Conservation (phyloP, 441 rosid genomes). For the Codiaeum variegatum region DNA sequence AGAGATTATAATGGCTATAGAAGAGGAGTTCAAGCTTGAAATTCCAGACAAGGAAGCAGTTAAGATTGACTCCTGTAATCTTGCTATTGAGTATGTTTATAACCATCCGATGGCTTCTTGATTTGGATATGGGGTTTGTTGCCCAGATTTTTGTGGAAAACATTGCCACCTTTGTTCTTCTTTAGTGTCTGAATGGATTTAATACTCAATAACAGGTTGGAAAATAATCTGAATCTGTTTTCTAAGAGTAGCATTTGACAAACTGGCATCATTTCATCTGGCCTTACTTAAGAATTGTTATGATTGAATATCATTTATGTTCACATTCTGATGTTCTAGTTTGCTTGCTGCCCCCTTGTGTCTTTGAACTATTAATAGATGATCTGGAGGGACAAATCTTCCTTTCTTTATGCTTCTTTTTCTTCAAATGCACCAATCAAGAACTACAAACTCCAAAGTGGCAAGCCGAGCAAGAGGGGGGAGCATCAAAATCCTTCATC, state of each 20-base stretch:
- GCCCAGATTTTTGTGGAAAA: constrained; percentile 19
- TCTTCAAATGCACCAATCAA: background rate
- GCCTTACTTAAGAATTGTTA: constrained; percentile 10
- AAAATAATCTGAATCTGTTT: constrained; percentile 37
- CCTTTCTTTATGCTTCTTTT: background rate
- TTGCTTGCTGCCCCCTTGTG: background rate
- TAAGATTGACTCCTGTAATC: constrained; percentile 71
- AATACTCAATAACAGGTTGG: constrained; percentile 28
- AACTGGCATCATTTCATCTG: constrained; percentile 18
- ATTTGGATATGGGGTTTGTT: constrained; percentile 21
- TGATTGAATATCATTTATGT: background rate
- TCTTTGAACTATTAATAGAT: too few species aligned
- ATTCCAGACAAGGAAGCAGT: constrained; percentile 95
- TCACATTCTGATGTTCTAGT: constrained; percentile 7
- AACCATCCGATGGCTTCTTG: constrained; percentile 85
- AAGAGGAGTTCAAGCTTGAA: constrained; percentile 93
- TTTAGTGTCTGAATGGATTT: constrained; percentile 22
- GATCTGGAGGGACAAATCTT: background rate
- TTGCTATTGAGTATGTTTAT: constrained; percentile 77
- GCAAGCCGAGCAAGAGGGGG: background rate
- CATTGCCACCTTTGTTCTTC: constrained; percentile 20
- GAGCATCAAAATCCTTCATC: background rate
- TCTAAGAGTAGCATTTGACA: constrained; percentile 19
- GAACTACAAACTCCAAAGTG: background rate
- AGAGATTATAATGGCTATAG: constrained; percentile 92